Base-by-base conservation (phyloP, 1,284 basidiomycete species). In the Pseudozyma hubeiensis region DNA sequence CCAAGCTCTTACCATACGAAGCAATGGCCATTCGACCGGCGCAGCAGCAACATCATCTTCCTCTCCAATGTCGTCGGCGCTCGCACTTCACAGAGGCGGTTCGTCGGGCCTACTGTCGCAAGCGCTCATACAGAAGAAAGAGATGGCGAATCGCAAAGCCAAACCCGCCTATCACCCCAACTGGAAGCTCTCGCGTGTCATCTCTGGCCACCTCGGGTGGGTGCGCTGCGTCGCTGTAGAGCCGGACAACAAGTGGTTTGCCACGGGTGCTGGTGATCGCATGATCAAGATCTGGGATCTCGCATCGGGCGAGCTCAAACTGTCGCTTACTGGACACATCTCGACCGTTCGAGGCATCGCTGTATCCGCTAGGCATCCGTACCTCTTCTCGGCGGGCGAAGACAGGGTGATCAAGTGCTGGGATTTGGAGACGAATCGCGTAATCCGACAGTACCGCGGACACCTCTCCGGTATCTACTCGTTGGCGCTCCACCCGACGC, bases 341-440 rank as follows among this genome's bases (percentile, higher is more conserved):
- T 95, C 93, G 33, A 97, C 96, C 1, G 94, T 99, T 24, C 89
- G 97, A 44, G 96, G 96, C 0, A 86, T 99, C 48, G 96, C 94
- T 5, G 93, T 99, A 19, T 95, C 93, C 1, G 87, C 91, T 8
- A 87, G 96, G 61, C 96, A 98, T 86, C 97, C 96, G 2, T 99
- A 99, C 85, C 87, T 99, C 30, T 99, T 99, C 85, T 97, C 94
- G 7, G 94, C 92, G 66, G 94, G 93, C 55, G 96, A 99, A 86
- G 96, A 99, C 86, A 98, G 98, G 89, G 92, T 97, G 93, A 95
- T 99, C 47, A 99, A 98, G 87, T 99, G 97, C 82, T 99, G 97
- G 97, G 96, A 99, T 83, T 86, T 99, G 56, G 97, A 99, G 86
- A 91, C 92, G 19, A 99, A 99, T 88, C 97, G 97, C 85, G 96